Evolutionary conservation across 768 basidiomycete species (phyloP).

Genomic region (Pholiota molesta): DNA sequence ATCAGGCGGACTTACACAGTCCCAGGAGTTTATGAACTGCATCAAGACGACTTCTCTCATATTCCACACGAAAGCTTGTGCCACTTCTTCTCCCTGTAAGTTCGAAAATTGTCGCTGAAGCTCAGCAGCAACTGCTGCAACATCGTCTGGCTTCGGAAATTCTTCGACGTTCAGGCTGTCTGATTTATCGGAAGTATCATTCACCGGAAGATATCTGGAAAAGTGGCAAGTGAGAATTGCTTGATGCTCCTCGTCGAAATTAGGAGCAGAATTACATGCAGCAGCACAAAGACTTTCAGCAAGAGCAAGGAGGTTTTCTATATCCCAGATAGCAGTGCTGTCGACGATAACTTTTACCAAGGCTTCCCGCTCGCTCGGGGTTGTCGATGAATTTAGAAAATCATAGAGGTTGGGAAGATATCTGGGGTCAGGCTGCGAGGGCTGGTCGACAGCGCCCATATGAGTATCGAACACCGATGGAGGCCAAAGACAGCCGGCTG

Average conservation of each 20-base stretch:
- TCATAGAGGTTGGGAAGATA: slow-evolving; percentile 13
- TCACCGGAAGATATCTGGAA: slow-evolving; percentile 3
- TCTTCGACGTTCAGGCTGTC: background rate
- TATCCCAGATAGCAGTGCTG: slow-evolving; percentile 14
- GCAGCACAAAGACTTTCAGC: slow-evolving; percentile 13
- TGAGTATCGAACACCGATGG: background rate
- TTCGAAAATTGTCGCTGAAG: slow-evolving; percentile 10
- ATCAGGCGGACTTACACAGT: slow-evolving; percentile 14
- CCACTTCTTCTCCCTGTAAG: slow-evolving; percentile 10
- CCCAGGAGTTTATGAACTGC: slow-evolving; percentile 20
- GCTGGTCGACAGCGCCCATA: background rate
- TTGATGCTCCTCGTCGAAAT: background rate
- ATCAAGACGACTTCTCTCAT: slow-evolving; percentile 20
- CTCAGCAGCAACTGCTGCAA: slow-evolving; percentile 1
- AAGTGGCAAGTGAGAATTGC: background rate
- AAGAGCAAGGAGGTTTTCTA: slow-evolving; percentile 18
- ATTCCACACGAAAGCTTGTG: slow-evolving; percentile 19
- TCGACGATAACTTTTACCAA: slow-evolving; percentile 12
- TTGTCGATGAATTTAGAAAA: background rate
- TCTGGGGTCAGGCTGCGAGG: background rate
- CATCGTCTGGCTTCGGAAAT: background rate
- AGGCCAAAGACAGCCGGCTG: background rate
- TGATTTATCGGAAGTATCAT: background rate
- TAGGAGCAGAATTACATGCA: slow-evolving; percentile 8
- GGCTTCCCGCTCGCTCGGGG: slow-evolving; percentile 8